Evolutionary conservation across 108 stramenopile species (phyloP).

Genomic region (Bacterosira constricta): DNA sequence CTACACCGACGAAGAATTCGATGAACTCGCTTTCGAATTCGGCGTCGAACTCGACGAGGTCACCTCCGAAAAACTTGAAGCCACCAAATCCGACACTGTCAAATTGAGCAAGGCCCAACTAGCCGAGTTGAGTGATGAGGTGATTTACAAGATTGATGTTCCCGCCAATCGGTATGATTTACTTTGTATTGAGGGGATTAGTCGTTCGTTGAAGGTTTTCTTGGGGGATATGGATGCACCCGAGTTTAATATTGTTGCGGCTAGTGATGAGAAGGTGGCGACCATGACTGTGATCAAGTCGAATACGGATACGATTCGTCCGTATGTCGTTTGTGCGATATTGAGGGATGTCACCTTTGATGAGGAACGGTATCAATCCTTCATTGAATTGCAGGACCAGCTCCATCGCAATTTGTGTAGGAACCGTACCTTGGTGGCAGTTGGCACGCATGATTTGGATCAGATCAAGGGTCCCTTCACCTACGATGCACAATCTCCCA

Average conservation of each 20-base stretch:
- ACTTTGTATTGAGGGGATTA: constrained; percentile 96
- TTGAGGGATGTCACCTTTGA: constrained; percentile 92
- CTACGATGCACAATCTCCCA: constrained; percentile 89
- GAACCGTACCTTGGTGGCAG: constrained; percentile 95
- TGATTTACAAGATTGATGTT: constrained; percentile 98
- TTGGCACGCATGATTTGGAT: constrained; percentile 99
- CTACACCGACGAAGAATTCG: constrained; percentile 98
- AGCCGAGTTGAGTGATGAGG: constrained; percentile 57
- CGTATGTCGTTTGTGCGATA: constrained; percentile 97
- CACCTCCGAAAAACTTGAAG: constrained; percentile 91
- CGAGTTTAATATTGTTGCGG: constrained; percentile 42
- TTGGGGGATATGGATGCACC: constrained; percentile 89
- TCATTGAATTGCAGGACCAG: constrained; percentile 99
- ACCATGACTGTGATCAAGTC: constrained; percentile 84
- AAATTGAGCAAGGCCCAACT: constrained; percentile 65
- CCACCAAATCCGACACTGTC: constrained; percentile 70
- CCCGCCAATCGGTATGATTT: constrained; percentile 99
- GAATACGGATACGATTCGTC: constrained; percentile 89
- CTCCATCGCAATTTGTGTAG: constrained; percentile 99
- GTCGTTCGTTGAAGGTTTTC: constrained; percentile 92
- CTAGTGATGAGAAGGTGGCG: constrained; percentile 16
- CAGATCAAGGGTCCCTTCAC: constrained; percentile 88
- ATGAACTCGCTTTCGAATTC: constrained; percentile 99
- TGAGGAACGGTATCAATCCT: constrained; percentile 89
- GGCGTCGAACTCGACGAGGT: constrained; percentile 99